Base-by-base conservation (phyloP, 2,329 filamentous ascomycete genomes). In the Ilyonectria destructans region DNA sequence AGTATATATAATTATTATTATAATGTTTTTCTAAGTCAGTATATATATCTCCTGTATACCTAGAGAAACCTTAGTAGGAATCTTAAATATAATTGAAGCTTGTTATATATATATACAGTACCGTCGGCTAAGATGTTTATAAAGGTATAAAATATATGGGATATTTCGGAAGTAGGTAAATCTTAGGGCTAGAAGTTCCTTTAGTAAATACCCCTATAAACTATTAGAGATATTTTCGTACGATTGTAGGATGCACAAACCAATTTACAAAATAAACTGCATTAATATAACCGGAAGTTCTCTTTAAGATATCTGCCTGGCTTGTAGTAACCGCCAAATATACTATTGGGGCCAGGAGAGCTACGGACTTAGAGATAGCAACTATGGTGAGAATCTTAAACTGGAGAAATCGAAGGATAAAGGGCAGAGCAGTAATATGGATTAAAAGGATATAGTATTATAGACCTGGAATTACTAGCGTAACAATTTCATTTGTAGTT, bases 111-210 rank as follows among this genome's bases (percentile, higher is more conserved):
- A 75, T 86, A 91, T 80, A 95, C 92, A 72, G 93, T 91, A 17
- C 94, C 94, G 54, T 91, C 88, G 0, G 87, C 79, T 6, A 85
- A 84, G n/a, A 96, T 80, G 75, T 96, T 94, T 71, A 93, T 91
- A 79, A 97, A 97, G 4, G 94, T 87, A 76, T 89, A 97, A 2
- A 97, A 85, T 1, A 97, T 84, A 73, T 96, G 93, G 0, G 91
- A 95, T 46, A 97, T 82, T 69, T 93, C 85, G 1, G 89, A 84
- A 2, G 85, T 89, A 0, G 92, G 91, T 12, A 97, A 86, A 72
- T 94, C 85, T 57, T 91, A 86, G 0, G 93, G 91, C 58, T 92
- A 87, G 77, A 92, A 94, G 73, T 93, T 89, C 57, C 93, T 88
- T 19, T 83, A 91, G 77, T 96, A 96, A 64, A 94, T 93, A 37